Evolutionary conservation across 2,329 filamentous ascomycete genomes (phyloP).

Genomic region (Ceratocystis diversiconidia): DNA sequence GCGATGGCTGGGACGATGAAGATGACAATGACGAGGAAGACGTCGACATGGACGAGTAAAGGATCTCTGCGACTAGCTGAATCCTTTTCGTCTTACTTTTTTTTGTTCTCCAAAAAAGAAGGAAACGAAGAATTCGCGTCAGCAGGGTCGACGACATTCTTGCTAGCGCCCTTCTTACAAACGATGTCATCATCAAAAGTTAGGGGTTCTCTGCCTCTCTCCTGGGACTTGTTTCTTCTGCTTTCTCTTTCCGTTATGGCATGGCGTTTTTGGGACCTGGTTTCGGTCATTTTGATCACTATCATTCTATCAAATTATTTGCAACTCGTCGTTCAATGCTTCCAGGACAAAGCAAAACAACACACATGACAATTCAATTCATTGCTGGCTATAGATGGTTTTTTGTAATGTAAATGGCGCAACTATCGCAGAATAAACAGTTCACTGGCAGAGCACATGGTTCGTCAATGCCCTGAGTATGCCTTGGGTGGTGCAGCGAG

Average conservation of each 20-base stretch:
- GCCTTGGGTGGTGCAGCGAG: conserved; percentile 29
- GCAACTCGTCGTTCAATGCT: conserved; percentile 9
- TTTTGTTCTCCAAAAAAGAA: too few relatives aligned
- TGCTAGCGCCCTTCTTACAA: background rate
- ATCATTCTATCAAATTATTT: conserved; percentile 15
- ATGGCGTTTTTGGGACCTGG: conserved; percentile 18
- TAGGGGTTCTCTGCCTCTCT: conserved; percentile 8
- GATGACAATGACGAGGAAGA: conserved; percentile 26
- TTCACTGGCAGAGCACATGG: background rate
- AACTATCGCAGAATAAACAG: background rate
- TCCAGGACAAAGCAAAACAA: conserved; percentile 1
- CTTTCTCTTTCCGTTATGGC: conserved; percentile 16
- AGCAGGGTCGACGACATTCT: background rate
- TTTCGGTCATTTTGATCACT: conserved; percentile 18
- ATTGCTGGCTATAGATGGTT: too few relatives aligned
- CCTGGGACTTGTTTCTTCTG: conserved; percentile 15
- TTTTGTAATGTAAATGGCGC: background rate
- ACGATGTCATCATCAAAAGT: conserved; percentile 11
- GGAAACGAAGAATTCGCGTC: background rate
- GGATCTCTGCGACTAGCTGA: conserved; percentile 19
- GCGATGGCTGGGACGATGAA: conserved; percentile 24
- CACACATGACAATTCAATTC: too few relatives aligned
- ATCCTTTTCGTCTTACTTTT: conserved; percentile 4
- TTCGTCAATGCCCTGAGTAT: conserved; percentile 21
- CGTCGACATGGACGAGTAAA: conserved; percentile 31